Evolutionary conservation across 352 stramenopile genomes (phyloP).

Genomic region (Phytopythium chamaehyphon): DNA sequence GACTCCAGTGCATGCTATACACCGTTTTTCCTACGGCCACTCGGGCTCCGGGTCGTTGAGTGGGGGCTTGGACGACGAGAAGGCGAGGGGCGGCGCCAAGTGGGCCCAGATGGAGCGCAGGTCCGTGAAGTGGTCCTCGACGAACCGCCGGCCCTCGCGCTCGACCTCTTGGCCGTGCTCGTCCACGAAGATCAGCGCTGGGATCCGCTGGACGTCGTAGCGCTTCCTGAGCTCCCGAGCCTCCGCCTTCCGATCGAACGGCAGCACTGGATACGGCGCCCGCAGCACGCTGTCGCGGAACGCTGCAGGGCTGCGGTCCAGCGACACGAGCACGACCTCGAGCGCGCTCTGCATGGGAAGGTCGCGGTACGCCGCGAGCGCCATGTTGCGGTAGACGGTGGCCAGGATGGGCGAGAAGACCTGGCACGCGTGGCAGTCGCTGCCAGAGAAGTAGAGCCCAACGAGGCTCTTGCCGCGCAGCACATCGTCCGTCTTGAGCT

Average conservation of each 20-base stretch:
- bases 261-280: conserved; percentile 54
- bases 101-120: conserved; percentile 59
- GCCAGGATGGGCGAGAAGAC: conserved; percentile 61
- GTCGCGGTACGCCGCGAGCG: conserved; percentile 47
- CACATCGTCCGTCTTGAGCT: conserved; percentile 41
- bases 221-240: conserved; percentile 58
- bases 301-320: conserved; percentile 46
- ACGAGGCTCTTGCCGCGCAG: conserved; percentile 52
- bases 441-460: conserved; percentile 65
- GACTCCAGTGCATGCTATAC: no score
- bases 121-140: conserved; percentile 64
- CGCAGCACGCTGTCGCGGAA: conserved; percentile 58
- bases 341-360: conserved; percentile 53
- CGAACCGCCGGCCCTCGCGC: conserved; percentile 51
- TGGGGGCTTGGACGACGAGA: not conserved
- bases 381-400: conserved; percentile 61
- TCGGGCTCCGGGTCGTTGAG: conserved; percentile 7
- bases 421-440: conserved; percentile 51
- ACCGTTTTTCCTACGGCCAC: conserved; percentile 16
- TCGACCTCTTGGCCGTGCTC: conserved; percentile 54
- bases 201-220: conserved; percentile 69
- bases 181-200: conserved; percentile 65
- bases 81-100: conserved; percentile 18
- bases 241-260: conserved; percentile 42
- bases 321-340: conserved; percentile 59